Conservation (phyloP, 139 green algal species). For the Nannochloris sp. region DNA sequence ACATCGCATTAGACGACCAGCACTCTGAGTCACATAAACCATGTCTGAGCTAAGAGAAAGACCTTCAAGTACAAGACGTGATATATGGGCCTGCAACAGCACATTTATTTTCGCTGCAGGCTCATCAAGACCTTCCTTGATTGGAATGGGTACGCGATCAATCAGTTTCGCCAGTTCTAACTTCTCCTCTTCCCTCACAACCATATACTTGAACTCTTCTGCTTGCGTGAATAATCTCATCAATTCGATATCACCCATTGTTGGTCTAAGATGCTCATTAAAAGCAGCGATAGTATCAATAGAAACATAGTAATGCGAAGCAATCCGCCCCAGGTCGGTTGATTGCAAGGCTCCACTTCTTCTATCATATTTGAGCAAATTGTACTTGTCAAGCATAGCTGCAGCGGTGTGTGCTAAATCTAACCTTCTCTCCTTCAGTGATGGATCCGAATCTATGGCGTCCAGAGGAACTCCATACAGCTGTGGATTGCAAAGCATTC, state of each 20-base stretch:
- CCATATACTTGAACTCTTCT: slow-evolving; percentile 81
- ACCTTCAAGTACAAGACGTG: slow-evolving; percentile 89
- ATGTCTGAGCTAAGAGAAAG: slow-evolving; percentile 88
- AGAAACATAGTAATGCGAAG: slow-evolving; percentile 95
- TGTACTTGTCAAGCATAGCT: slow-evolving; percentile 77
- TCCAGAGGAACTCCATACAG: slow-evolving; percentile 83
- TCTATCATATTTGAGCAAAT: slow-evolving; percentile 90
- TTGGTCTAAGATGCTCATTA: slow-evolving; percentile 94
- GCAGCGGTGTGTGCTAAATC: slow-evolving; percentile 88
- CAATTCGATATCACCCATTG: slow-evolving; percentile 97
- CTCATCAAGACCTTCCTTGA: slow-evolving; percentile 97
- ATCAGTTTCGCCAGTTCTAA: slow-evolving; percentile 96
- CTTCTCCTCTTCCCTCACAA: slow-evolving; percentile 97
- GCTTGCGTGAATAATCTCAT: slow-evolving; percentile 84
- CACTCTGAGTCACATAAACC: slow-evolving; percentile 93
- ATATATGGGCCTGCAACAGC: slow-evolving; percentile 93
- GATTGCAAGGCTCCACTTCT: slow-evolving; percentile 74
- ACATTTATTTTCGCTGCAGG: slow-evolving; percentile 96
- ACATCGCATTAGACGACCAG: slow-evolving; percentile 86
- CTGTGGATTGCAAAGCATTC: slow-evolving; percentile 87
- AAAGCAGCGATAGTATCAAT: slow-evolving; percentile 89
- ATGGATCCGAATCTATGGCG: slow-evolving; percentile 67
- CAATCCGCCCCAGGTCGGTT: slow-evolving; percentile 64
- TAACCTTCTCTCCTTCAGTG: slow-evolving; percentile 59
- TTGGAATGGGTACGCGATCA: slow-evolving; percentile 93